Evolutionary conservation across 2,329 filamentous ascomycete genomes (phyloP).

Genomic region (Monilinia vaccinii-corymbosi): DNA sequence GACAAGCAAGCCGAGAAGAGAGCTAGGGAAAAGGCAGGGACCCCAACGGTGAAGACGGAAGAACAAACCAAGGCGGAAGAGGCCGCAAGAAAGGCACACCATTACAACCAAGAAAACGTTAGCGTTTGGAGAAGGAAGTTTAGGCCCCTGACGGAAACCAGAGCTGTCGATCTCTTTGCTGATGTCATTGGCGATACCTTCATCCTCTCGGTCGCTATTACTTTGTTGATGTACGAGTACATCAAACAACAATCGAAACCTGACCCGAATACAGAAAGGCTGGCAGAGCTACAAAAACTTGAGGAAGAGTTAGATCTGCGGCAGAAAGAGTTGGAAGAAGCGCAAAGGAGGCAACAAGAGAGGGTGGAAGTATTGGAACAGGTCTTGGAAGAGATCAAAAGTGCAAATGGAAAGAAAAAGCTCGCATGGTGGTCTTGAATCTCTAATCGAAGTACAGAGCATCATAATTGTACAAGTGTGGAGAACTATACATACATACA

Average conservation of each 20-base stretch:
- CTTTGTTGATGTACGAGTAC: constrained; percentile 53
- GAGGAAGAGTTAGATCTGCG: constrained; percentile 43
- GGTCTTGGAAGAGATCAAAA: constrained; percentile 27
- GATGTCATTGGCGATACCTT: constrained; percentile 56
- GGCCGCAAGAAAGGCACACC: constrained; percentile 31
- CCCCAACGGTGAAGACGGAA: constrained; percentile 55
- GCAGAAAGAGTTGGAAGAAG: constrained; percentile 45
- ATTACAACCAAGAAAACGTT: constrained; percentile 29
- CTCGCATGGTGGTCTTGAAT: constrained; percentile 11
- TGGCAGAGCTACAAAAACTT: constrained; percentile 43
- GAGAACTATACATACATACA: background rate
- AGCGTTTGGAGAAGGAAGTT: constrained; percentile 56
- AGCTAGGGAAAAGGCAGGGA: constrained; percentile 53
- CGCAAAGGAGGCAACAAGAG: constrained; percentile 29
- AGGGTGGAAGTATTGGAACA: constrained; percentile 28
- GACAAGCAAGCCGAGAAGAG: constrained; percentile 48
- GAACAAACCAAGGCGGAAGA: constrained; percentile 50
- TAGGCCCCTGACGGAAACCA: constrained; percentile 51
- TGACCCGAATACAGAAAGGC: constrained; percentile 45
- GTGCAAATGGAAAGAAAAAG: constrained; percentile 22
- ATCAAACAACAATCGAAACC: constrained; percentile 51
- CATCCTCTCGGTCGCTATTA: constrained; percentile 49
- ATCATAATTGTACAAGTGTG: background rate
- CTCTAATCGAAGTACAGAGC: background rate
- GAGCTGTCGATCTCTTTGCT: constrained; percentile 58